Conservation (phyloP, 371 early-diverging fungal species). For the Lichtheimia hyalospora region DNA sequence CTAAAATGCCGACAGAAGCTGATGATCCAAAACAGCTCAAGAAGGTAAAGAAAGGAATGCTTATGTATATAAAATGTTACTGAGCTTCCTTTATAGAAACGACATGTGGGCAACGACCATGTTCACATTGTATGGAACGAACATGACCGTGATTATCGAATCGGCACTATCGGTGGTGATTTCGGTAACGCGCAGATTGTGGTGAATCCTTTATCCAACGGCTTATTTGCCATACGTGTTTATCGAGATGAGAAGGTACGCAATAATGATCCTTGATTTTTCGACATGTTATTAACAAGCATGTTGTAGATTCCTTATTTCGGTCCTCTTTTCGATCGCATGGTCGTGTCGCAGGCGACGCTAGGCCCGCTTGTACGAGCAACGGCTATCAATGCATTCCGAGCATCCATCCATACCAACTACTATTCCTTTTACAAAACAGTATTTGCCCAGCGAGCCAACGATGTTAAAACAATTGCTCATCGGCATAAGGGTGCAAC, state of each 20-base stretch:
- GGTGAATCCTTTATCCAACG: slow-evolving; percentile 76
- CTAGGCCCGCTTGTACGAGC: slow-evolving; percentile 84
- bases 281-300: neutral
- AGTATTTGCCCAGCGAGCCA: slow-evolving; percentile 54
- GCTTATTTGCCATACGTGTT: slow-evolving; percentile 72
- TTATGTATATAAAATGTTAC: neutral
- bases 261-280: neutral
- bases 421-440: slow-evolving; percentile 45
- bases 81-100: slow-evolving; percentile 65
- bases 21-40: slow-evolving; percentile 82
- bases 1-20: slow-evolving; percentile 85
- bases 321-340: slow-evolving; percentile 84
- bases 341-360: slow-evolving; percentile 73
- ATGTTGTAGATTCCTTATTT: slow-evolving; percentile 62
- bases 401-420: slow-evolving; percentile 54
- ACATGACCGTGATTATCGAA: slow-evolving; percentile 78
- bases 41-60: slow-evolving; percentile 76
- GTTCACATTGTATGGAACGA: slow-evolving; percentile 98
- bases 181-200: slow-evolving; percentile 95
- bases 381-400: slow-evolving; percentile 79
- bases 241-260: slow-evolving; percentile 73
- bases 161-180: slow-evolving; percentile 92
- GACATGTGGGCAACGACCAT: slow-evolving; percentile 97
- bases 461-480: slow-evolving; percentile 60
- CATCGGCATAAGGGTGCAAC: slow-evolving; percentile 58